Percentiles rank a stretch among this genome's conserved stretches.
Conservation (phyloP, 139 green algal species). For the Nannochloris sp. region DNA sequence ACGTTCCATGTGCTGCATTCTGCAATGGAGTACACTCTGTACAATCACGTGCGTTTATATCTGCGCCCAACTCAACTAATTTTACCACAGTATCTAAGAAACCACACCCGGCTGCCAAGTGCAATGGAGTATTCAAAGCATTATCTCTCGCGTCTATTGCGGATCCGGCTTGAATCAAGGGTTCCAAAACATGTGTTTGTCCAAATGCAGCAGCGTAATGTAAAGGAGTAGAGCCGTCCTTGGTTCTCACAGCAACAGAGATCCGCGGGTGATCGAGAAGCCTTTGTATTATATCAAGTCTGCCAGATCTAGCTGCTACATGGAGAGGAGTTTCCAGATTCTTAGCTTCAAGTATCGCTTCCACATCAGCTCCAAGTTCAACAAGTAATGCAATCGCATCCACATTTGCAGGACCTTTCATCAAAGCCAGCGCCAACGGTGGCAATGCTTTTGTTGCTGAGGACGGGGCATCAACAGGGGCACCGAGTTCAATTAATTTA, state of each 20-base stretch:
- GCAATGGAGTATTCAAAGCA: constrained; percentile 50
- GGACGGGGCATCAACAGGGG: constrained; percentile 15
- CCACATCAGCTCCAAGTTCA: constrained; percentile 38
- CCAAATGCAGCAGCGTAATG: constrained; percentile 59
- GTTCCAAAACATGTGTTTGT: constrained; percentile 36
- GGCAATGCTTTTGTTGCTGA: constrained; percentile 33
- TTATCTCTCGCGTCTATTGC: constrained; percentile 37
- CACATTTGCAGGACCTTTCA: constrained; percentile 51
- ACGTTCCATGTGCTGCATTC: constrained; percentile 57
- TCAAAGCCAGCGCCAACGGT: constrained; percentile 38
- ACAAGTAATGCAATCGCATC: constrained; percentile 45
- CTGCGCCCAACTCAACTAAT: constrained; percentile 40
- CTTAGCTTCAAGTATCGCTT: constrained; percentile 11
- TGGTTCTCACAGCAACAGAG: constrained; percentile 16
- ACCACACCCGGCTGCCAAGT: constrained; percentile 55
- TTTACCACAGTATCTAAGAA: constrained; percentile 45
- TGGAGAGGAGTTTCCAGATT: constrained; percentile 48
- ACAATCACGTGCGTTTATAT: constrained; percentile 39
- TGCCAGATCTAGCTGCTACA: constrained; percentile 42
- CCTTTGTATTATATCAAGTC: constrained; percentile 24
- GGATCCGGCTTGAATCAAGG: constrained; percentile 40
- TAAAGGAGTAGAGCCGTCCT: constrained; percentile 45
- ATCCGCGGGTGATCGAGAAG: constrained; percentile 7
- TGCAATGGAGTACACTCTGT: constrained; percentile 53
- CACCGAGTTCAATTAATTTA: constrained; percentile 28